Base-by-base conservation (phyloP, 75 land plant genomes). In the Picea sitchensis region DNA sequence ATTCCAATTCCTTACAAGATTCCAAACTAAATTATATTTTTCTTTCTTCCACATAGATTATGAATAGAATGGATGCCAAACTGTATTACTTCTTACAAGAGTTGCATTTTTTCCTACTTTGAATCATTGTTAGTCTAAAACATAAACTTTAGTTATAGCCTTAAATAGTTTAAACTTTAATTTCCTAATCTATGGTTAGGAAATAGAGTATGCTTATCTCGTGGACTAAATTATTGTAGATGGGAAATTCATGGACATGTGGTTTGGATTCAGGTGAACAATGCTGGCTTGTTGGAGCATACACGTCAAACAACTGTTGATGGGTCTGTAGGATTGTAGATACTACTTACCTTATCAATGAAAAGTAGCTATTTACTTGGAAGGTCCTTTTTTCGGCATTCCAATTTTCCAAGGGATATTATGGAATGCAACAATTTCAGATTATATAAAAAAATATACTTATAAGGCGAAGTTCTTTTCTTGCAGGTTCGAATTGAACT, bases 241-340 rank as follows among this genome's bases (percentile, higher is more conserved):
- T 7, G 31, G n/a, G 73, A 41, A 71, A 71, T n/a, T 36, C 26
- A 20, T 71, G 51, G 11, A 51, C 59, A 31, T 72, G 34, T 76
- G 31, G 2, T 15, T 56, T 41, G 34, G 73, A 12, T n/a, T 41
- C 44, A 96, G 98, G 93, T 96, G 51, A 96, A 96, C 75, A 96
- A 96, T 91, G 99, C 99, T 78, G 99, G 99, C 7, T 14, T 92
- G 79, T 80, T 95, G 76, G 97, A 92, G 84, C 73, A 88, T 38
- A 87, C 84, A 21, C 89, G 95, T 34, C 58, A 83, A 14, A 84
- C 75, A 23, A 92, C 92, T 54, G 41, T 82, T 54, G 99, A 96
- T 82, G 99, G 99, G 99, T 94, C 67, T 38, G 80, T 81, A 31
- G 13, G 20, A 75, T 9, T 71, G 8, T 47, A 2, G 78, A 31